phyloP scores from a whole-genome alignment of 2,329 filamentous ascomycete genomes.

The Colletotrichum cordylinicola region DNA sequence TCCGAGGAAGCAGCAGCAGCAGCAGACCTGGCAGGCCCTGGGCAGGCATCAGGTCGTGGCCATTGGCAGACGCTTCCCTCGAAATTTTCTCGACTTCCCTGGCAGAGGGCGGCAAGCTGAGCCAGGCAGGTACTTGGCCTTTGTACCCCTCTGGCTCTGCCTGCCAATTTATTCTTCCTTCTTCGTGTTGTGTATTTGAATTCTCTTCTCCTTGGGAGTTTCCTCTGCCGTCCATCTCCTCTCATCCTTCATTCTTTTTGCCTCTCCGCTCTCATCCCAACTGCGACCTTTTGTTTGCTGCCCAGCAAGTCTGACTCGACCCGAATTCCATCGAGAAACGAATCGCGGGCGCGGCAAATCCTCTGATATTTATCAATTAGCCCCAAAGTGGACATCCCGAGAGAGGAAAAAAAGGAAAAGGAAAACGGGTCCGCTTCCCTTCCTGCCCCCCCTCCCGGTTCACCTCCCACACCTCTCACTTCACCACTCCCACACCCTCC shows the following conservation, averaged over 20 bases:
- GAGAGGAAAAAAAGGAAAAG: neutral
- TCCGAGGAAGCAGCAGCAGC: neutral
- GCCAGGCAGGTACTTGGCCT: neutral
- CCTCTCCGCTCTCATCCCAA: slow-evolving; percentile 14
- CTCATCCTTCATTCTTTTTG: slow-evolving; percentile 17
- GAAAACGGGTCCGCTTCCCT: slow-evolving; percentile 3
- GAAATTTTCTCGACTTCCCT: slow-evolving; percentile 8
- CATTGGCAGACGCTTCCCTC: slow-evolving; percentile 2
- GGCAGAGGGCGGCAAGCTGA: neutral
- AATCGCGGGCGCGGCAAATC: slow-evolving; percentile 4
- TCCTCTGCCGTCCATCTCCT: neutral
- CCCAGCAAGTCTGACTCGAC: slow-evolving; percentile 2
- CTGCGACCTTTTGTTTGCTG: neutral
- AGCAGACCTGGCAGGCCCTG: neutral
- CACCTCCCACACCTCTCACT: slow-evolving; percentile 1
- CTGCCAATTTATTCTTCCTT: slow-evolving; percentile 21
- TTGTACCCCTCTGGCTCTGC: neutral
- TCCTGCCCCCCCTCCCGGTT: neutral
- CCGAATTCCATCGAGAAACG: slow-evolving; percentile 23
- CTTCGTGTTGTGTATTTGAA: neutral
- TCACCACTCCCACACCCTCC: neutral
- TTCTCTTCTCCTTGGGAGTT: slow-evolving; percentile 8
- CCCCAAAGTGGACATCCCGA: slow-evolving; percentile 8
- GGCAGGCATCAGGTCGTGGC: neutral
- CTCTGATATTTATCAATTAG: slow-evolving; percentile 11